Conservation (phyloP, 2,329 filamentous ascomycete species). For the Exophiala spinifera region DNA sequence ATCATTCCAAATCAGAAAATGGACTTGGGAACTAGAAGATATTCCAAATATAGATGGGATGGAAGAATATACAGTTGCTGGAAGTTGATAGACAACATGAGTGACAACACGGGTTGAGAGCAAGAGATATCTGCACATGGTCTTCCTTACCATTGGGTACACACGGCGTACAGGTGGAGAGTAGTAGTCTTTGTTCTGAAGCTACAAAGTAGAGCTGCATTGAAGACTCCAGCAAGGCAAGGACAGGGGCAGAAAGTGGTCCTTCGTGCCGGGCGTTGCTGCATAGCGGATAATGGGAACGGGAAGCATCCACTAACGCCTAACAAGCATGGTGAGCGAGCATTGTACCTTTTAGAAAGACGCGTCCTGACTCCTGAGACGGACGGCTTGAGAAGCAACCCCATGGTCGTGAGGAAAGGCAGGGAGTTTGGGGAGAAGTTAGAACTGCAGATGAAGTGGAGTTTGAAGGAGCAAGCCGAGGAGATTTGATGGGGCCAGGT, state of each 20-base stretch:
- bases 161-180: constrained; percentile 14
- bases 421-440: constrained; percentile 16
- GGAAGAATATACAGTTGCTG: constrained; percentile 9
- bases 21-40: background rate
- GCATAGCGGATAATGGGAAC: constrained; percentile 2
- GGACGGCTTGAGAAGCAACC: constrained; percentile 13
- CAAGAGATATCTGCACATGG: constrained; percentile 15
- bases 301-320: no score
- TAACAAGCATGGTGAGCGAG: constrained; percentile 13
- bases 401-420: constrained; percentile 19
- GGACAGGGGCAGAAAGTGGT: constrained; percentile 17
- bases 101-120: background rate
- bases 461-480: constrained; percentile 24
- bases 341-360: constrained; percentile 15
- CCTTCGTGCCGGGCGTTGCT: constrained; percentile 23
- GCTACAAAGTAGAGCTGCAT: constrained; percentile 3
- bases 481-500: constrained; percentile 26
- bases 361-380: constrained; percentile 26
- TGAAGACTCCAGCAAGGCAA: constrained; percentile 1
- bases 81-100: constrained; percentile 1
- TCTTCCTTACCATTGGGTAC: constrained; percentile 11
- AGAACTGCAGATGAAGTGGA: constrained; percentile 17
- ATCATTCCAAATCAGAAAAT: no score
- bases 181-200: constrained; percentile 10
- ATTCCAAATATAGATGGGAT: background rate